Conservation (phyloP, 176 grass and related monocot genomes). For the bread wheat (Triticum aestivum) region DNA sequence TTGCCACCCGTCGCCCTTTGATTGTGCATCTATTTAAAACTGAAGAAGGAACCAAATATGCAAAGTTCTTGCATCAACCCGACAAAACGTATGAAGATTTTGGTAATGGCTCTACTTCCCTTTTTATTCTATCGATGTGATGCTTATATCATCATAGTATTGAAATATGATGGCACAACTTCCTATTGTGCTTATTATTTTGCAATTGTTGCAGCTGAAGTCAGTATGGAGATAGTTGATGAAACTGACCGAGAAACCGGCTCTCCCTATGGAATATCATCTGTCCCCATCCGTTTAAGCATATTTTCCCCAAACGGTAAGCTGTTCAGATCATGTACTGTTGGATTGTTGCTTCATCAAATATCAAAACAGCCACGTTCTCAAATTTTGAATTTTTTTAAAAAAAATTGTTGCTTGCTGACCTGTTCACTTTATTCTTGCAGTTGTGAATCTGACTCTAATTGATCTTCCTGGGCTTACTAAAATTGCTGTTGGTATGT, state of each 20-base stretch:
- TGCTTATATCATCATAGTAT: background rate
- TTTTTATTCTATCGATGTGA: background rate
- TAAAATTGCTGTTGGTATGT: constrained; percentile 90
- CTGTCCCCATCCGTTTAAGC: constrained; percentile 83
- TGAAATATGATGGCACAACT: background rate
- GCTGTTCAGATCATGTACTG: background rate
- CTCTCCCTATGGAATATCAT: constrained; percentile 74
- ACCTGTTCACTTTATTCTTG: background rate
- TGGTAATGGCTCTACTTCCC: constrained; percentile 40
- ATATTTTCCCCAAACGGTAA: constrained; percentile 83
- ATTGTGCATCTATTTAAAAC: constrained; percentile 91
- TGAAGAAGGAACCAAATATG: constrained; percentile 83
- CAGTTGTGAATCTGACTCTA: constrained; percentile 99
- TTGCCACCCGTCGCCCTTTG: constrained; percentile 87
- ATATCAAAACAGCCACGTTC: background rate
- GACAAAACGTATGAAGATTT: constrained; percentile 91
- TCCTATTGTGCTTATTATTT: background rate
- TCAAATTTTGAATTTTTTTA: background rate
- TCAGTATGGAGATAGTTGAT: constrained; percentile 88
- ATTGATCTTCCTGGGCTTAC: constrained; percentile 99
- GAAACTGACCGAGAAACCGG: constrained; percentile 93
- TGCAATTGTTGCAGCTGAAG: constrained; percentile 55
- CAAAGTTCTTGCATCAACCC: constrained; percentile 93
- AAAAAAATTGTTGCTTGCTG: constrained; percentile 14
- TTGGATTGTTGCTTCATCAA: background rate